A percentile compares a stretch with the other conserved stretches of the same genome.
These are phyloP conservation scores for Nannochloropsis granulata DNA, from an alignment of 108 stramenopile genomes.

Conservation along the genomic window DNA sequence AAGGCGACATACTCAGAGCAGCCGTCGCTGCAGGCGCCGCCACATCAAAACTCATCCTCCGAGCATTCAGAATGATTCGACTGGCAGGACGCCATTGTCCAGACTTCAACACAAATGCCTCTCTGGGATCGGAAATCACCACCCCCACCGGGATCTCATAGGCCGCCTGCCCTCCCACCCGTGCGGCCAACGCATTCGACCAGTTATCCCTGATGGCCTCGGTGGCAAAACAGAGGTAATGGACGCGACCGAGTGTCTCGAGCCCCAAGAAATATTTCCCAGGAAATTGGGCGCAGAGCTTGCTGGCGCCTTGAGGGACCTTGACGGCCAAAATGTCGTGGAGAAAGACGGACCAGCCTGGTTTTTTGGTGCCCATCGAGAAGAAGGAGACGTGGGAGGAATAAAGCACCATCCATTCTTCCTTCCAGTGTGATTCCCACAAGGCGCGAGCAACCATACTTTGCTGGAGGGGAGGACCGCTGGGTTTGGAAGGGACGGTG, in stretches of 20 bases:
- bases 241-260: conserved; percentile 28
- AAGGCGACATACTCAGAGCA: conserved; percentile 1
- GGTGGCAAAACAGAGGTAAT: conserved; percentile 33
- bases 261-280: conserved; percentile 10
- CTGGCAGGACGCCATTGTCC: conserved; percentile 19
- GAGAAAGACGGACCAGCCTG: conserved; percentile 47
- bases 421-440: conserved; percentile 80
- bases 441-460: conserved; percentile 58
- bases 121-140: conserved; percentile 26
- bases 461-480: conserved; percentile 43
- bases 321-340: conserved; percentile 13
- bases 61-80: conserved; percentile 31
- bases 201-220: neutral
- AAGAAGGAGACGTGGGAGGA: conserved; percentile 54
- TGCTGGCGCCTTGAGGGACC: conserved; percentile 14
- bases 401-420: conserved; percentile 68
- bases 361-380: conserved; percentile 57
- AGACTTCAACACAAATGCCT: conserved; percentile 32
- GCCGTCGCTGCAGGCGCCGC: neutral
- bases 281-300: conserved; percentile 17
- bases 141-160: neutral
- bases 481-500: conserved; percentile 29
- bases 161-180: neutral
- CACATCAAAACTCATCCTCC: conserved; percentile 29
- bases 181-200: neutral